A percentile compares a stretch with the other conserved stretches of the same genome.
phyloP scores from a whole-genome alignment of 345 rosid species.

The Salix purpurea region DNA sequence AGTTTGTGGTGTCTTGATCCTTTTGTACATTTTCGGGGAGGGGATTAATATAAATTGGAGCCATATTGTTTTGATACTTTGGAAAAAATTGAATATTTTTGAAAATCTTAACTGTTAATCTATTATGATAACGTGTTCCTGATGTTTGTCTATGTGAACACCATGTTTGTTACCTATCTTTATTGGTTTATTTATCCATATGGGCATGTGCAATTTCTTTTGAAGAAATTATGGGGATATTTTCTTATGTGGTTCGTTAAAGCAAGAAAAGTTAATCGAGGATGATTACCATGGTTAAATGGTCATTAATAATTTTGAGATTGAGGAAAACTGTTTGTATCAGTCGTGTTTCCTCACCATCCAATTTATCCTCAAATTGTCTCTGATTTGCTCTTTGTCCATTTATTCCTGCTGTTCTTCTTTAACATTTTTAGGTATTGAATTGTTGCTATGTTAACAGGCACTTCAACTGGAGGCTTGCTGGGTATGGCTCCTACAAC shows the following conservation, averaged over 20 bases:
- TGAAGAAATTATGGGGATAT: neutral
- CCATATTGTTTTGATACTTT: neutral
- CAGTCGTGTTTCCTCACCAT: neutral
- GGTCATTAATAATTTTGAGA: neutral
- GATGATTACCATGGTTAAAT: neutral
- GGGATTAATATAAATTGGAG: neutral
- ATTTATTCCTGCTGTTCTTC: neutral
- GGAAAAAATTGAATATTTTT: neutral
- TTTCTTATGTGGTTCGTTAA: neutral
- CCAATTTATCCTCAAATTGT: neutral
- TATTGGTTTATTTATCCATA: neutral
- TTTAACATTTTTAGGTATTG: neutral
- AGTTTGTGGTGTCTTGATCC: neutral
- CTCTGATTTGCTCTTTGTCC: neutral
- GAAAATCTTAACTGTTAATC: neutral
- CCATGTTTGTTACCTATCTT: neutral
- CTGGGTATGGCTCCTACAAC: constrained; percentile 73
- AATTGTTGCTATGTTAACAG: constrained; percentile 30
- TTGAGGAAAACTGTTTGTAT: neutral
- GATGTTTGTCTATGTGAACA: no score
- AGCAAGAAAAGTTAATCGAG: neutral
- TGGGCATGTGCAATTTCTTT: neutral
- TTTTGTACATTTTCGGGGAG: neutral
- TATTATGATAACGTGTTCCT: neutral
- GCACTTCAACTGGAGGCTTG: constrained; percentile 67